A percentile compares a stretch with the other conserved stretches of the same genome.
Conservation (phyloP, 345 rosid genomes). For the Raphanus sativus region DNA sequence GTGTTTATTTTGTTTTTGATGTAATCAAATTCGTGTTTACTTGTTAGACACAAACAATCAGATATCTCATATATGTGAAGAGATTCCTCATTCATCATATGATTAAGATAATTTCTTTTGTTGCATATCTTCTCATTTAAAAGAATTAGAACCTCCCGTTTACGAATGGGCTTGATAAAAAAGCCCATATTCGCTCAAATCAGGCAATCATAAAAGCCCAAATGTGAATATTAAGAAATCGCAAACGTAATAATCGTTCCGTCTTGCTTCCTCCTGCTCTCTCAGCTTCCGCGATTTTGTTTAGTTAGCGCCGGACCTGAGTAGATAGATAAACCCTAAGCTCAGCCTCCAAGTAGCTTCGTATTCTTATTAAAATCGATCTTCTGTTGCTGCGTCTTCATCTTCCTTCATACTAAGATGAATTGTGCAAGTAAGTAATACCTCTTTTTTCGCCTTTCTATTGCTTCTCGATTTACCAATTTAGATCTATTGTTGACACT, state of each 20-base stretch:
- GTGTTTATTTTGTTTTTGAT: not conserved
- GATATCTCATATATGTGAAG: not conserved
- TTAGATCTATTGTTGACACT: slow-evolving; percentile 11
- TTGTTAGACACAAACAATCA: not conserved
- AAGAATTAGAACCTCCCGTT: not conserved
- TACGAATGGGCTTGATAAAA: slow-evolving; percentile 7
- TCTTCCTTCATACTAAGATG: slow-evolving; percentile 44
- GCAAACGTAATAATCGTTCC: not conserved
- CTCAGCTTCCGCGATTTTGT: slow-evolving; percentile 35
- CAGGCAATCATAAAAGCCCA: not conserved
- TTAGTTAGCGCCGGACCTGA: slow-evolving; percentile 19
- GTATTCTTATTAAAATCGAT: not conserved
- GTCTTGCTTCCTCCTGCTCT: not conserved
- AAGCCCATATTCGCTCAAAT: not conserved
- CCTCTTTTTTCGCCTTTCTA: slow-evolving; percentile 14
- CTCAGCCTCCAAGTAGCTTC: not conserved
- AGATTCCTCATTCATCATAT: not conserved
- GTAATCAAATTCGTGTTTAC: not conserved
- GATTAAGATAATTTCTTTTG: not conserved
- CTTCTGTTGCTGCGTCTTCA: no score
- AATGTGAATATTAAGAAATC: not conserved
- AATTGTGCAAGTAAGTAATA: slow-evolving; percentile 82
- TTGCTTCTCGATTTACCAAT: not conserved
- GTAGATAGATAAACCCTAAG: slow-evolving; percentile 32
- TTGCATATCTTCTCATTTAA: not conserved